A percentile compares a stretch with the other conserved stretches of the same genome.
Conservation (phyloP, 805 yeast species). For the Myxozyma neotropica region DNA sequence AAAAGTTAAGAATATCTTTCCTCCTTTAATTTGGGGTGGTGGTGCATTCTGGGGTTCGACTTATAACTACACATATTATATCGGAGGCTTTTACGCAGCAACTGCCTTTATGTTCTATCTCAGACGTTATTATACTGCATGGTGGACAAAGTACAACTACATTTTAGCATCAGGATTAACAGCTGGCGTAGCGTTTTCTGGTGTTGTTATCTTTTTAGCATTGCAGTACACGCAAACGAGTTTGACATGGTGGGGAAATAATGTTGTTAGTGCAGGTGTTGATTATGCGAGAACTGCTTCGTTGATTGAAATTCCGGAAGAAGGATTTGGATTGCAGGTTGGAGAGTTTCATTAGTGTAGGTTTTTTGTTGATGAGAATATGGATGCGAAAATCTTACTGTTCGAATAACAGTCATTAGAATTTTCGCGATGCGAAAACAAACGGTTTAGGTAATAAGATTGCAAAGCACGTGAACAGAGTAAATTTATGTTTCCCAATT, state of each 20-base stretch:
- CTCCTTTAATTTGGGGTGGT: slow-evolving; percentile 10
- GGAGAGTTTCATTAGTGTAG: slow-evolving; percentile 15
- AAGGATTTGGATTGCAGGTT: slow-evolving; percentile 34
- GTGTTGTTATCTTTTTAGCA: slow-evolving; percentile 57
- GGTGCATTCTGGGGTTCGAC: slow-evolving; percentile 15
- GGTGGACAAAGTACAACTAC: slow-evolving; percentile 79
- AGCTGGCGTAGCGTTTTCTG: slow-evolving; percentile 60
- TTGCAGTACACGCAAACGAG: slow-evolving; percentile 43
- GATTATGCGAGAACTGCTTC: slow-evolving; percentile 17
- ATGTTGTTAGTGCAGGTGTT: slow-evolving; percentile 23
- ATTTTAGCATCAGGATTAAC: slow-evolving; percentile 65
- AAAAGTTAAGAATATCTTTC: slow-evolving; percentile 3
- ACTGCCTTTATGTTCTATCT: slow-evolving; percentile 58
- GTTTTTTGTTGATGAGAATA: background rate
- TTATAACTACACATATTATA: slow-evolving; percentile 16
- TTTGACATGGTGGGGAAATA: slow-evolving; percentile 61
- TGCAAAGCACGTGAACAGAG: too few relatives aligned
- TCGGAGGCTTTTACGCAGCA: slow-evolving; percentile 42
- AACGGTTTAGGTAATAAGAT: too few relatives aligned
- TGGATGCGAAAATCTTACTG: background rate
- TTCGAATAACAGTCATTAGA: too few relatives aligned
- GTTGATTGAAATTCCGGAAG: slow-evolving; percentile 38
- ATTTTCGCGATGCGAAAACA: too few relatives aligned
- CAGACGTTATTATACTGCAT: slow-evolving; percentile 55
- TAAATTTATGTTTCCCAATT: too few relatives aligned